These are phyloP conservation scores for Ophiognomonia clavigignenti-juglandacearum DNA, from an alignment of 2,329 filamentous ascomycete species.

Conservation along the genomic window DNA sequence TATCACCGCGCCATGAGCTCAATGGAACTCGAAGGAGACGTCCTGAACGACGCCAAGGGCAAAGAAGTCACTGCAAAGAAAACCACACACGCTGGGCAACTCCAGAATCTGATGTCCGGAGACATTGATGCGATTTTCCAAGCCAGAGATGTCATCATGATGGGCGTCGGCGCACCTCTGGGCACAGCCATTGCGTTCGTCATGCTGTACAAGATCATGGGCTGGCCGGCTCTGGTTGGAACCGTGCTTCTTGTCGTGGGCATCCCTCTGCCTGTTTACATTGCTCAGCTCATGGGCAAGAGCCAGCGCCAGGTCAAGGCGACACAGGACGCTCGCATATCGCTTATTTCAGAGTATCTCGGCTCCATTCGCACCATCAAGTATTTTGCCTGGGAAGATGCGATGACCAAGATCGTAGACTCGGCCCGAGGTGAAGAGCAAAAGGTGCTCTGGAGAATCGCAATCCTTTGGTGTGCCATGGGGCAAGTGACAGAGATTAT, in stretches of 20 bases:
- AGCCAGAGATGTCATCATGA: constrained; percentile 46
- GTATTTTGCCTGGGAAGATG: constrained; percentile 56
- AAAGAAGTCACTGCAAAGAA: constrained; percentile 17
- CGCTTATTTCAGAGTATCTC: constrained; percentile 53
- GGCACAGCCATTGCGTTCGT: constrained; percentile 43
- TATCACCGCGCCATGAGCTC: constrained; percentile 51
- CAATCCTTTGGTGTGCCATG: constrained; percentile 40
- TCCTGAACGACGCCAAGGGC: constrained; percentile 31
- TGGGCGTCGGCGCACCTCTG: constrained; percentile 39
- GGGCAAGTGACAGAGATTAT: constrained; percentile 47
- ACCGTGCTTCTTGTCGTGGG: constrained; percentile 41
- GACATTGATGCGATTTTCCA: constrained; percentile 52
- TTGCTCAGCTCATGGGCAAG: constrained; percentile 44
- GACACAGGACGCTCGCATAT: constrained; percentile 53
- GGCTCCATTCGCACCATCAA: constrained; percentile 54
- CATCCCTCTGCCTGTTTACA: constrained; percentile 44
- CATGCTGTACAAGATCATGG: constrained; percentile 51
- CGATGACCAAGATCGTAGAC: constrained; percentile 46
- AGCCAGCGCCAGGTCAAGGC: constrained; percentile 48
- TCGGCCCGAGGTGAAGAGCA: constrained; percentile 47
- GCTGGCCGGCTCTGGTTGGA: constrained; percentile 51
- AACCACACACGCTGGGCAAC: constrained; percentile 19
- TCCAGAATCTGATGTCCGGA: constrained; percentile 49
- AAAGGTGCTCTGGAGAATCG: constrained; percentile 48
- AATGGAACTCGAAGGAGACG: constrained; percentile 53